Evolutionary conservation across 2,329 filamentous ascomycete genomes (phyloP), one percentile per base, ranked within the genome.

Genomic region (Didymella pinodella): DNA sequence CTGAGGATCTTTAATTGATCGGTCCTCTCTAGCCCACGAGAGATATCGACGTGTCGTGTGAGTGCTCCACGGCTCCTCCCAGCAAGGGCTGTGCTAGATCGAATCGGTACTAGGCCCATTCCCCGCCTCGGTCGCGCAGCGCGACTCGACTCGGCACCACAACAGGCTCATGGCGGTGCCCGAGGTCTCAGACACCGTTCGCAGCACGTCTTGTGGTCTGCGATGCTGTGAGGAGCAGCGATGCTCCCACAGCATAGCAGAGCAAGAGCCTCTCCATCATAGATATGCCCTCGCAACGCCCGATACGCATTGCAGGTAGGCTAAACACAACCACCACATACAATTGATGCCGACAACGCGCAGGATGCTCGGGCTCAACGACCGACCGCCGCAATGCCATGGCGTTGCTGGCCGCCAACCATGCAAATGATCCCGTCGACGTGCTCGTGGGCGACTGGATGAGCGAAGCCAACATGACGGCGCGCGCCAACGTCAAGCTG

Each of bases 361-460:
- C 18, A 71, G 72, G 70, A 61, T 73, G 69, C 57, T 75, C 71
- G 32, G 73, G 73, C 50, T 72, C 71, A 28, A 67, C 69, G 7
- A 69, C 65, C 7, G 72, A 75, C 48, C 68, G 73, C 43, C 73
- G 73, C 55, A 66, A 71, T 66, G 73, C 72, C 5, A 75, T 76
- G 67, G 56, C 54, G 8, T 45, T 69, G 22, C 62, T 75, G 12
- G 70, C 74, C 7, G 65, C 65, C 4, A 73, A 73, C 45, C 66
- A 67, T 29, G 58, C 62, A 7, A 64, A 66, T 20, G 72, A 75
- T 26, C 69, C 71, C 0, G 65, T 76, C 22, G 71, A 76, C 56
- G 71, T 76, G 14, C 63, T 75, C 7, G 69, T 68, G 1, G 72
- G 72, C 10, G 72, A 74, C 26, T 74, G 70, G 71, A 71, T 75